Evolutionary conservation across 352 stramenopile species (phyloP), one percentile per base, ranked within the genome.

Genomic region (Globisporangium heterothallicum): DNA sequence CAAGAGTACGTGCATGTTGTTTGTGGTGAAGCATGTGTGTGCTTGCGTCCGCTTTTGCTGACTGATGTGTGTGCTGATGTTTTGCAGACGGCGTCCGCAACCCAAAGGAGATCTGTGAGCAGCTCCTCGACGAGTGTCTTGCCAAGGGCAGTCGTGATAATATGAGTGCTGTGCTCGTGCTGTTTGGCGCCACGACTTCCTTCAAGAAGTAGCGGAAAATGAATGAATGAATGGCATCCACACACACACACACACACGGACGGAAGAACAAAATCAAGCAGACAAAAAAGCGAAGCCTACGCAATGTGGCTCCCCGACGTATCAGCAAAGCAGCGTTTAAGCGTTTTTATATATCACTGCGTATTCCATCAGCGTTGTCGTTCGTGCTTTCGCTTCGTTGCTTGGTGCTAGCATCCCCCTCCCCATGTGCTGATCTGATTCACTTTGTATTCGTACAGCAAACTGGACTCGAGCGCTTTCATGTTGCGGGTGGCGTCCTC

Each of bases 91-190:
- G 57, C 42, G 50, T 56, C 1, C 76, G 70, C 49, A 76, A 69
- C 53, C 68, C 81, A 1, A 78, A 88, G 47, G 68, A 78, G 3
- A 87, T 92, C 46, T 76, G 78, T 26, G 82, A 94, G 53, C 68
- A 74, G 53, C 61, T 94, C 6, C 68, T 92, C 10, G 83, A 94
- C 59, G 80, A 91, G 38, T 94, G 84, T 53, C 63, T 94, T 35
- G 57, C 74, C 42, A 89, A 88, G 53, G 80, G 82, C 47, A 89
- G 74, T 60, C 80, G 82, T 30, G 84, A 94, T 68, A 94, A 94
- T 54, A 94, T 94, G 84, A 94, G 82, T 50, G 81, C 76, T 25
- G 54, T 94, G 55, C 59, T 94, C 34, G 82, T 94, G 50, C 72
- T 94, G 48, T 92, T 94, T 44, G 70, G 56, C 52, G 38, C 27